These are phyloP conservation scores for Amylocystis lapponica DNA, from an alignment of 768 basidiomycete genomes.

Conservation along the genomic window DNA sequence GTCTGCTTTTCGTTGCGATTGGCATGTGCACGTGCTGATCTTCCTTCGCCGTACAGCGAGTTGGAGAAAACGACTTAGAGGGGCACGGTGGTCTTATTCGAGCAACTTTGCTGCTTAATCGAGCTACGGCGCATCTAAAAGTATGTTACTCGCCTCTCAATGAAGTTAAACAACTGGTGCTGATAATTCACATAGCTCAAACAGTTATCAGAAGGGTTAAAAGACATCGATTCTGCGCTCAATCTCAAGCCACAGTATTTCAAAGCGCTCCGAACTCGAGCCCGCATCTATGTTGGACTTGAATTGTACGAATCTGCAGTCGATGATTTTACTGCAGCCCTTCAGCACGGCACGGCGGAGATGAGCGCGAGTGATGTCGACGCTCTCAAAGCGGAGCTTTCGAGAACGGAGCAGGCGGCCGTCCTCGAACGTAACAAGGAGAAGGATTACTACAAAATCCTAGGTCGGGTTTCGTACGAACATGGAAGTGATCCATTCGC, in stretches of 20 bases:
- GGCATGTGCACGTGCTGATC: background rate
- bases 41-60: constrained; percentile 47
- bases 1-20: background rate
- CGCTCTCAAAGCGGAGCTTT: constrained; percentile 56
- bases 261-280: constrained; percentile 79
- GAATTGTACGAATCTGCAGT: constrained; percentile 66
- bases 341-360: constrained; percentile 57
- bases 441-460: constrained; percentile 80
- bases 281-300: constrained; percentile 63
- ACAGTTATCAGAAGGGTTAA: constrained; percentile 56
- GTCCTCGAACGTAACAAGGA: constrained; percentile 76
- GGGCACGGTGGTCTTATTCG: constrained; percentile 72
- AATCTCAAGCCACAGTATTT: constrained; percentile 53
- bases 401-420: constrained; percentile 58
- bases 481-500: background rate
- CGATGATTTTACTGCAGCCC: constrained; percentile 66
- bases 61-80: constrained; percentile 62
- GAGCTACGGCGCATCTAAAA: constrained; percentile 72
- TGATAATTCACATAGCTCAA: constrained; percentile 39
- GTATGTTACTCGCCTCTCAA: constrained; percentile 26
- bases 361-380: constrained; percentile 54
- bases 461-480: constrained; percentile 28
- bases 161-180: background rate
- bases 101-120: constrained; percentile 69
- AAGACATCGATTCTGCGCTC: constrained; percentile 61